Evolutionary conservation across 2,329 filamentous ascomycete genomes (phyloP), one percentile per base, ranked within the genome.

Genomic region (Talaromyces rugulosus): DNA sequence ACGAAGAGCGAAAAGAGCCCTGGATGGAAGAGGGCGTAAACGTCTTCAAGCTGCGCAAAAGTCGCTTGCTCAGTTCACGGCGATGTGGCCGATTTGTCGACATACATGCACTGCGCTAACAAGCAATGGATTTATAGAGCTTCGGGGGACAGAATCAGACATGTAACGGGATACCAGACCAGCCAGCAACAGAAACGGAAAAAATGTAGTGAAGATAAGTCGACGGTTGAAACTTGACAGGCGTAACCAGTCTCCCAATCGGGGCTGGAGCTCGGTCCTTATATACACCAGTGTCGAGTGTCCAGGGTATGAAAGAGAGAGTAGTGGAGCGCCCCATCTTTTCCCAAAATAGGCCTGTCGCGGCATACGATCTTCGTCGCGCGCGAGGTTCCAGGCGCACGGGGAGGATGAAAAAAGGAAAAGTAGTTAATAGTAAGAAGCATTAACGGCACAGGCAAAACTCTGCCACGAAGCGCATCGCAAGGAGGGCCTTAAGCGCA

Each of bases 71-170:
- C n/a, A 63, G 54, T 23, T 55, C 61, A 33, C 33, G 56, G 11
- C 56, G 61, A 42, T 40, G 51, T 33, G 61, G 30, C 44, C 54
- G 53, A 34, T 23, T n/a, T 27, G 58, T 65, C 59, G 63, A 64
- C 63, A 65, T 65, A 60, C 58, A 61, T 31, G 60, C 60, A 58
- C 60, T 55, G 33, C 40, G 34, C 11, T 5, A 34, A 31, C 33
- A 58, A 58, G 33, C 12, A 36, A 62, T 59, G 54, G 23, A 31
- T 5, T 28, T 27, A 47, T 23, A 34, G 52, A 16, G 40, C 50
- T 50, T 50, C 12, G 31, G 7, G 50, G 23, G 30, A 59, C 28
- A 59, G 44, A 55, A 30, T 18, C 33, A 34, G 36, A 57, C 62
- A 61, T 63, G 56, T 53, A 40, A 56, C 28, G 30, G 57, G 47